phyloP scores from a whole-genome alignment of 2,329 filamentous ascomycete species.

The Aspergillus quadricinctus region DNA sequence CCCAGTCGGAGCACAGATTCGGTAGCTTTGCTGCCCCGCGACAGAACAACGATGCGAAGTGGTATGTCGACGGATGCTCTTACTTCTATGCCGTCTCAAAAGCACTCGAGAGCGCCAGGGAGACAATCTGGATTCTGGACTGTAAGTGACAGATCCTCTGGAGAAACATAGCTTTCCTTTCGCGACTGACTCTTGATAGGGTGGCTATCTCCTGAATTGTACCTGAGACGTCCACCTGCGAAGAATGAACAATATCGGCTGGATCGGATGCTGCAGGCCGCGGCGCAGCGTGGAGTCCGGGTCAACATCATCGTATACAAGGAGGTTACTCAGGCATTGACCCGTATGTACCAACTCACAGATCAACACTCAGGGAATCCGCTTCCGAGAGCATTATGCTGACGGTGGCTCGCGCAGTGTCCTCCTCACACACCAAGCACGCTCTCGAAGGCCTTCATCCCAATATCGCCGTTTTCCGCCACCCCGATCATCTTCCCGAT shows the following conservation, averaged over 20 bases:
- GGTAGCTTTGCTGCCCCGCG: conserved; percentile 68
- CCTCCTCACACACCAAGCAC: conserved; percentile 72
- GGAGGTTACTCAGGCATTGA: conserved; percentile 77
- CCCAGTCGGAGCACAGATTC: conserved; percentile 48
- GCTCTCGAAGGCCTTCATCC: conserved; percentile 70
- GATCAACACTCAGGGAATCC: background rate
- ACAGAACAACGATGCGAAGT: conserved; percentile 70
- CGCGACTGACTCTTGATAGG: conserved; percentile 27
- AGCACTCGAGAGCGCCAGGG: conserved; percentile 70
- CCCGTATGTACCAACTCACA: conserved; percentile 55
- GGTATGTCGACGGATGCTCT: conserved; percentile 79
- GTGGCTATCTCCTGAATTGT: conserved; percentile 87
- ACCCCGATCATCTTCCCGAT: conserved; percentile 82
- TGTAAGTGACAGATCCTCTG: conserved; percentile 44
- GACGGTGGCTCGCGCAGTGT: conserved; percentile 40
- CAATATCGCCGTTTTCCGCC: conserved; percentile 84
- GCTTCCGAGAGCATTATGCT: background rate
- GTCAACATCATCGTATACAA: conserved; percentile 89
- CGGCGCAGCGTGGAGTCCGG: conserved; percentile 77
- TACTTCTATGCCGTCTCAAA: conserved; percentile 83
- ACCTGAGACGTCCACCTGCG: conserved; percentile 75
- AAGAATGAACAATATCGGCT: conserved; percentile 78
- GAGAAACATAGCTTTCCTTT: background rate
- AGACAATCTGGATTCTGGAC: conserved; percentile 80
- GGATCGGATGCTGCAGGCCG: conserved; percentile 75